Evolutionary conservation across 2,329 filamentous ascomycete species (phyloP).

Genomic region (Neofusicoccum laricinum): DNA sequence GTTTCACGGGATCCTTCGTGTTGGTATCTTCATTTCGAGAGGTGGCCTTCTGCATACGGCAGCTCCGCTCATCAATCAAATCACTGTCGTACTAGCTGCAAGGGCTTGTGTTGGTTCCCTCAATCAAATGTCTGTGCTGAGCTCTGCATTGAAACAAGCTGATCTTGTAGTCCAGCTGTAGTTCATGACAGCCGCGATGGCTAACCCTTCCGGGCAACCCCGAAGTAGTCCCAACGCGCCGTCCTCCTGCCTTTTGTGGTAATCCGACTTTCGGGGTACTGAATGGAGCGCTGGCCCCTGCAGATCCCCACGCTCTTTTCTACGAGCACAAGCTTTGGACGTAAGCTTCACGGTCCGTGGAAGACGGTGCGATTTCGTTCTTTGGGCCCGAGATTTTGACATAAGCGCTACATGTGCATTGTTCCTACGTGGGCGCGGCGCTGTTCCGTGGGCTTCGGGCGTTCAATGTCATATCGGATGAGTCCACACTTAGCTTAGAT

Average conservation of each 20-base stretch:
- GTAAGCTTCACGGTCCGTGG: background rate
- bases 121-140: too few relatives aligned
- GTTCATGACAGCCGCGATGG: background rate
- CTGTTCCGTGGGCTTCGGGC: too few relatives aligned
- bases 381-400: background rate
- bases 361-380: background rate
- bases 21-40: background rate
- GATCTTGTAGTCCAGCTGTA: background rate
- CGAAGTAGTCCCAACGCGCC: background rate
- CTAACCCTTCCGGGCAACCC: background rate
- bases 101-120: background rate
- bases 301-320: background rate
- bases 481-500: too few relatives aligned
- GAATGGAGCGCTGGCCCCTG: background rate
- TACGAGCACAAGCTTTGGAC: background rate
- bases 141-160: too few relatives aligned
- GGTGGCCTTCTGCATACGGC: background rate
- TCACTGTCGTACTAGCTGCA: background rate
- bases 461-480: too few relatives aligned
- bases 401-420: background rate
- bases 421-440: background rate
- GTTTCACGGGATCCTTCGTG: background rate
- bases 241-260: background rate
- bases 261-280: background rate
- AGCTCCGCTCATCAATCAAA: background rate